Evolutionary conservation across 2,329 filamentous ascomycete genomes (phyloP).

Genomic region (Cadophora luteo-olivacea): DNA sequence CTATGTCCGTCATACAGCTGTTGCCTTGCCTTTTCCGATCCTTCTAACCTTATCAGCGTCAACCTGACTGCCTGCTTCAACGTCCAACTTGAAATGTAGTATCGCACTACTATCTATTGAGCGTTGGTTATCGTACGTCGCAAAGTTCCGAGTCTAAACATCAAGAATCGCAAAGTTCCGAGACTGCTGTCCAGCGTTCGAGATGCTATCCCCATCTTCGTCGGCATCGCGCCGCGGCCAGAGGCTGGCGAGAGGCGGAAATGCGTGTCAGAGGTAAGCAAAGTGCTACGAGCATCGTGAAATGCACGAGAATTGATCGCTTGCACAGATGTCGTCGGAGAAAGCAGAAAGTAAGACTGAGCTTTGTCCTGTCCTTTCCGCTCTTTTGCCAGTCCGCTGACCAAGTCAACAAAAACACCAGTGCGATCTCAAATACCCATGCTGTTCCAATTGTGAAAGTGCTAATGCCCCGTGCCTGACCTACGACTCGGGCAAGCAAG

Average conservation of each 20-base stretch:
- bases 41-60: no score
- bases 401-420: slow-evolving; percentile 17
- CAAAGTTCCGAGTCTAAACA: no score
- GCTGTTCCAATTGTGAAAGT: slow-evolving; percentile 38
- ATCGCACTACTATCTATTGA: no score
- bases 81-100: no score
- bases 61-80: no score
- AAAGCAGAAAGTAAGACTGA: slow-evolving; percentile 30
- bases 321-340: slow-evolving; percentile 29
- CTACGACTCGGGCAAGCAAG: slow-evolving; percentile 38
- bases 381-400: slow-evolving; percentile 1
- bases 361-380: no score
- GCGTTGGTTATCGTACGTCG: no score
- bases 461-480: slow-evolving; percentile 34
- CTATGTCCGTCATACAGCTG: no score
- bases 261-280: slow-evolving; percentile 25
- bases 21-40: no score
- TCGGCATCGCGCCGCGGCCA: slow-evolving; percentile 9
- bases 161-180: neutral
- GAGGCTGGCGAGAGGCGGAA: slow-evolving; percentile 14
- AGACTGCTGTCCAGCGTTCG: neutral
- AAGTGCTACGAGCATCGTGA: neutral
- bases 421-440: slow-evolving; percentile 39
- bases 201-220: neutral
- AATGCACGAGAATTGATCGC: neutral